Evolutionary conservation across 2,329 filamentous ascomycete species (phyloP).

Genomic region (Penicillium brevicompactum): DNA sequence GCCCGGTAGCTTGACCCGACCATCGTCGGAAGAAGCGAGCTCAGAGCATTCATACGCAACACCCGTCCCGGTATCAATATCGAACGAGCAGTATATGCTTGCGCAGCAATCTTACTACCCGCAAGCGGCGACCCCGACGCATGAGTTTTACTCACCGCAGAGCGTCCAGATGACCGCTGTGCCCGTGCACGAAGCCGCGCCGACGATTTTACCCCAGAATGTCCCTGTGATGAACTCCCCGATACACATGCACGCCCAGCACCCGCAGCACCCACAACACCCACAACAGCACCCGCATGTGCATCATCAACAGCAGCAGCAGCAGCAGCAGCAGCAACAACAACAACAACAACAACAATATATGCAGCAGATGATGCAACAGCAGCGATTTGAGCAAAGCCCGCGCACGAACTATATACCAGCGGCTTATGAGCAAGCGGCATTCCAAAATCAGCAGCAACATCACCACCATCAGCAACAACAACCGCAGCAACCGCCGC

Average conservation of each 20-base stretch:
- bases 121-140: slow-evolving; percentile 35
- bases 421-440: slow-evolving; percentile 33
- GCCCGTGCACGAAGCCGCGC: slow-evolving; percentile 30
- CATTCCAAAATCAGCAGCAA: slow-evolving; percentile 25
- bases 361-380: slow-evolving; percentile 32
- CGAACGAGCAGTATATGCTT: slow-evolving; percentile 39
- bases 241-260: slow-evolving; percentile 29
- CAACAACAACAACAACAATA: slow-evolving; percentile 22
- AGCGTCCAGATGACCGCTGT: slow-evolving; percentile 35
- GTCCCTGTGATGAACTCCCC: slow-evolving; percentile 31
- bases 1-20: slow-evolving; percentile 35
- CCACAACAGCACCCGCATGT: slow-evolving; percentile 31
- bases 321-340: slow-evolving; percentile 26
- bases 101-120: slow-evolving; percentile 40
- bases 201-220: slow-evolving; percentile 33
- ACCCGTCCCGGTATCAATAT: slow-evolving; percentile 28
- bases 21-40: slow-evolving; percentile 39
- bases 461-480: neutral
- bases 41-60: slow-evolving; percentile 41
- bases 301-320: slow-evolving; percentile 27
- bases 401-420: slow-evolving; percentile 34
- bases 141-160: slow-evolving; percentile 41
- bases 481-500: slow-evolving; percentile 11
- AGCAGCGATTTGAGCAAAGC: slow-evolving; percentile 35
- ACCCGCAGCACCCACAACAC: slow-evolving; percentile 34